These are phyloP conservation scores for Taphrina betulina DNA, from an alignment of 1,139 yeast species.

Conservation along the genomic window DNA sequence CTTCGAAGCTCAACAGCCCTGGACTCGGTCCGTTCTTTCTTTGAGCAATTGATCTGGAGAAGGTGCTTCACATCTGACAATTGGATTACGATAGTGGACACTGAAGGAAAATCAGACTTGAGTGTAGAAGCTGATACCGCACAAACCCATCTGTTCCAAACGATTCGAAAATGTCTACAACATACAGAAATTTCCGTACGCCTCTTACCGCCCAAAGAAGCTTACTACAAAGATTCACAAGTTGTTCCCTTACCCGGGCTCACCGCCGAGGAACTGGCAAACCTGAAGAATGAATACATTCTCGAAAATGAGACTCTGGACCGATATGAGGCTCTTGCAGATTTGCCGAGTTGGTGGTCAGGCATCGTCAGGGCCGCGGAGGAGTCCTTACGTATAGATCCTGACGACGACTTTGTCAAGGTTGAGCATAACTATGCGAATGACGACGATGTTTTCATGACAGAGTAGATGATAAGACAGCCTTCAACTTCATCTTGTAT, in stretches of 20 bases:
- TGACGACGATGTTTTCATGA: conserved; percentile 18
- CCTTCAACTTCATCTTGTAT: not conserved
- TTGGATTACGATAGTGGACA: conserved; percentile 53
- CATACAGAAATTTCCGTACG: no score
- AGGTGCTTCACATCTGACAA: conserved; percentile 62
- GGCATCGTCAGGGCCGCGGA: conserved; percentile 46
- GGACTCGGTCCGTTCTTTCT: conserved; percentile 8
- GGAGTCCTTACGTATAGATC: not conserved
- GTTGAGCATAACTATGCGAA: not conserved
- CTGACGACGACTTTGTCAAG: conserved; percentile 1
- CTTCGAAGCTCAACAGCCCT: conserved; percentile 37
- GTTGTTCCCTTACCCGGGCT: conserved; percentile 12
- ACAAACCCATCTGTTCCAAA: conserved; percentile 4
- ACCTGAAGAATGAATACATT: conserved; percentile 42
- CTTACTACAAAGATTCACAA: conserved; percentile 4
- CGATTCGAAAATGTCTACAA: not conserved
- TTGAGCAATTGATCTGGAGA: conserved; percentile 54
- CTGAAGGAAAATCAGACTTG: conserved; percentile 51
- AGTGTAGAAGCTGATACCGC: conserved; percentile 44
- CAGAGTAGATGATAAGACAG: not conserved
- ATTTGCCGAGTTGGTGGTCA: conserved; percentile 46
- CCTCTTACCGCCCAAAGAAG: not conserved
- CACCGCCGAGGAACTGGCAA: conserved; percentile 37
- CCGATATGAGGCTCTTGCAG: conserved; percentile 39
- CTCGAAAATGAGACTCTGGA: conserved; percentile 41